Conservation (phyloP, 345 rosid genomes). For the Geranium rotundifolium region DNA sequence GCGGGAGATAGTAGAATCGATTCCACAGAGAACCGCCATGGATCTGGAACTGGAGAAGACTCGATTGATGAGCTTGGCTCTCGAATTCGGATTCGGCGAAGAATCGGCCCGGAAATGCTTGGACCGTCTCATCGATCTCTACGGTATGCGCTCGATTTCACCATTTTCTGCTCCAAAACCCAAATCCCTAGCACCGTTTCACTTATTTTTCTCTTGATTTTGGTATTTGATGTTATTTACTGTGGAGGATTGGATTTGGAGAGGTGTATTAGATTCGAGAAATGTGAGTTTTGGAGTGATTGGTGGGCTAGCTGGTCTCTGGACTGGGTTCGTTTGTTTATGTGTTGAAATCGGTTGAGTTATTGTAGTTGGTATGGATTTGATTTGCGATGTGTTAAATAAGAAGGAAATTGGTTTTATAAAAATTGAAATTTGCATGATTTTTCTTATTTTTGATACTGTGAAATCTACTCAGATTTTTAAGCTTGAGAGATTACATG, state of each 20-base stretch:
- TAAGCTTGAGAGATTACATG: too few relatives aligned
- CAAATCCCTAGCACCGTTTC: not conserved
- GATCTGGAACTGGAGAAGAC: constrained; percentile 55
- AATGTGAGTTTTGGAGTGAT: not conserved
- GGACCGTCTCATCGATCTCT: constrained; percentile 60
- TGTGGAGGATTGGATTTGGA: not conserved
- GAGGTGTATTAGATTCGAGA: not conserved
- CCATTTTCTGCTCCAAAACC: not conserved
- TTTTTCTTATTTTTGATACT: too few relatives aligned
- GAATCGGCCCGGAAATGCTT: constrained; percentile 48
- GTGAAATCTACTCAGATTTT: too few relatives aligned
- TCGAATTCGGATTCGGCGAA: constrained; percentile 58
- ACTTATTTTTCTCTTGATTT: too few relatives aligned
- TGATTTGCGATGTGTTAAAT: too few relatives aligned
- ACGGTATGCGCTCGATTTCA: constrained; percentile 29
- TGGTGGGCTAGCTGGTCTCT: not conserved
- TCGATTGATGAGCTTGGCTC: constrained; percentile 57
- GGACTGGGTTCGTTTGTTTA: not conserved
- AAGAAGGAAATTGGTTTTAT: too few relatives aligned
- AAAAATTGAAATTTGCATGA: too few relatives aligned
- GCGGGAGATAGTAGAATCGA: constrained; percentile 8
- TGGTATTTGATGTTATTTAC: not conserved
- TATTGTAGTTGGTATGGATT: too few relatives aligned
- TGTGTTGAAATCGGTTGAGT: not conserved
- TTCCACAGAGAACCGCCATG: not conserved